Base-by-base conservation (phyloP, 805 yeast genomes). In the Starmerella sirachaensis region DNA sequence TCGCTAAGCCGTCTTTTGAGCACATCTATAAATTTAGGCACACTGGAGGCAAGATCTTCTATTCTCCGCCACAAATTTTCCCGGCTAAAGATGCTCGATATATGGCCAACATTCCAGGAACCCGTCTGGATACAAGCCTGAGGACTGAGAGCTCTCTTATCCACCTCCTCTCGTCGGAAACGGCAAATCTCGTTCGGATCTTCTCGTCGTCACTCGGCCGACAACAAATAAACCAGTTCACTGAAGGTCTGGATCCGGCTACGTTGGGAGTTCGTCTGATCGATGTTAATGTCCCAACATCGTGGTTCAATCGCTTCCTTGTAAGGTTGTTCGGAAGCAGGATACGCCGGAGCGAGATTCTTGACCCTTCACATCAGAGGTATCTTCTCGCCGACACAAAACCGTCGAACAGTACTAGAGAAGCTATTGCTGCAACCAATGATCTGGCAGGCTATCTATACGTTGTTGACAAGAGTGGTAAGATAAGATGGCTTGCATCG, bases 401-500 rank as follows among this genome's bases (percentile, higher is more conserved):
- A 12, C 60, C 83, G 21, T 66, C 76, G 2, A 66, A 69, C 40
- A 72, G 66, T 14, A 59, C 72, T 5, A 71, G 80, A 48, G 74
- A 75, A 37, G 57, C 68, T 18, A 58, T 88, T 24, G 62, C 70
- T 33, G 71, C 85, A 48, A 76, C 75, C 38, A 88, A 88, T 54
- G 68, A 72, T 17, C 80, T 78, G 49, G 73, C 93, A 2, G 97
- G 97, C 0, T 85, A 82, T 53, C 63, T 85, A 9, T 78, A 84
- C 47, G 62, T 88, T 4, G 68, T 91, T 24, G 98, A 91, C 53
- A 65, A 64, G 12, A 63, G 74, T 11, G 77, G 78, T 35, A 76
- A 70, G 50, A 78, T 91, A 37, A 66, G 97, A 49, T 88, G 97
- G 97, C 85, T 84, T 18, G 81, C 84, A 4, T 74, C 93, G 49